Base-by-base conservation (phyloP, 2,329 filamentous ascomycete species). In the Paecilomyces sp. region DNA sequence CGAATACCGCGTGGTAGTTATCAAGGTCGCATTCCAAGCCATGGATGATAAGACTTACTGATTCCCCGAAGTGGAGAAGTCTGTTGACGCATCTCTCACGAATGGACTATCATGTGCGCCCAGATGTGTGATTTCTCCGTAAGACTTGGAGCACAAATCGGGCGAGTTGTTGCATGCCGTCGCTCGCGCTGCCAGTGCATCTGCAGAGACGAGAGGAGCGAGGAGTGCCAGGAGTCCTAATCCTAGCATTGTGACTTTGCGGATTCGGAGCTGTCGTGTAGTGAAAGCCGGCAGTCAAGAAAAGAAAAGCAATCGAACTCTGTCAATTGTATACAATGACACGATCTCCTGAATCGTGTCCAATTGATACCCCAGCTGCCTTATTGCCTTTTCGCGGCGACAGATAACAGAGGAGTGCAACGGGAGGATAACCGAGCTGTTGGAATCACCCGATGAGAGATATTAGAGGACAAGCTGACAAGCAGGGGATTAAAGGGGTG, bases 91-190 rank as follows among this genome's bases (percentile, higher is more conserved):
- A 67, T 91, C 86, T 56, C 88, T 81, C 52, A 92, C 73, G 71
- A 92, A 92, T 11, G 89, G 81, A 62, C 84, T 86, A 75, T 92
- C 83, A 76, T 92, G 90, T 18, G 88, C 88, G 24, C 89, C 89
- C 68, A 93, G 84, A 72, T 92, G 83, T 2, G 90, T 92, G 66
- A 94, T 83, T 65, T 88, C 85, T 76, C 85, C 87, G 78, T 94
- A 94, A 18, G 83, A 77, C 63, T 84, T 85, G 62, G 77, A 79
- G 79, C 91, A 94, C 50, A 94, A 83, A 52, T 81, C 77, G 0
- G 89, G 88, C 0, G 88, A 91, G 79, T 93, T 93, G 77, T 94
- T 94, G 83, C 91, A 94, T 33, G 86, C 85, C 24, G 74, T 75
- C 11, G 73, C 59, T 61, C 64, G 77, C 61, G 65, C 71, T 58